Percentiles rank a stretch among this genome's conserved stretches.
These are phyloP conservation scores for Nakaseomyces kungkrabaensis DNA, from an alignment of 1,139 yeast species.

Conservation along the genomic window DNA sequence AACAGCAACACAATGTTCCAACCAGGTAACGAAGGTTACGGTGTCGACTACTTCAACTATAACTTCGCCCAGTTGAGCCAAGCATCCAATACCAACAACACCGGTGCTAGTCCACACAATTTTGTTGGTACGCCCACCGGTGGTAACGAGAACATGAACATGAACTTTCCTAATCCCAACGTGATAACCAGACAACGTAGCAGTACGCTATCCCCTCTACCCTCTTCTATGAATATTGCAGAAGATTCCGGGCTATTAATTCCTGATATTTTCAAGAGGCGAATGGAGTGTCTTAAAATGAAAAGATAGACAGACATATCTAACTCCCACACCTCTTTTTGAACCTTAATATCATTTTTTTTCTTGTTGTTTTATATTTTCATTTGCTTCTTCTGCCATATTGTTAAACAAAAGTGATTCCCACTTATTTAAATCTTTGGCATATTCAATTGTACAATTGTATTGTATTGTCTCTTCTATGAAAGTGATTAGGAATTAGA, in stretches of 20 bases:
- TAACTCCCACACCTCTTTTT: no score
- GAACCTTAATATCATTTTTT: background rate
- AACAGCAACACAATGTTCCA: background rate
- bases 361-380: background rate
- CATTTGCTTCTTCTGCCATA: no score
- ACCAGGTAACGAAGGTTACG: background rate
- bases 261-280: constrained; percentile 1
- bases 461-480: no score
- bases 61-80: constrained; percentile 2
- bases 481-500: no score
- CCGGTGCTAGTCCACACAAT: background rate
- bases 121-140: background rate
- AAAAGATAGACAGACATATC: background rate
- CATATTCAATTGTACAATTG: no score
- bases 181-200: constrained; percentile 5
- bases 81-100: background rate
- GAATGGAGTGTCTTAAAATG: constrained; percentile 1
- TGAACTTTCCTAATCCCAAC: constrained; percentile 2
- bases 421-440: no score
- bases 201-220: constrained; percentile 10
- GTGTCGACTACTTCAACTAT: constrained; percentile 2
- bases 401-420: no score
- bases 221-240: background rate
- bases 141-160: background rate
- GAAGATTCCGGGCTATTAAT: background rate